These are phyloP conservation scores for Cicer yamashitae DNA, from an alignment of 306 rosid species.

Conservation along the genomic window DNA sequence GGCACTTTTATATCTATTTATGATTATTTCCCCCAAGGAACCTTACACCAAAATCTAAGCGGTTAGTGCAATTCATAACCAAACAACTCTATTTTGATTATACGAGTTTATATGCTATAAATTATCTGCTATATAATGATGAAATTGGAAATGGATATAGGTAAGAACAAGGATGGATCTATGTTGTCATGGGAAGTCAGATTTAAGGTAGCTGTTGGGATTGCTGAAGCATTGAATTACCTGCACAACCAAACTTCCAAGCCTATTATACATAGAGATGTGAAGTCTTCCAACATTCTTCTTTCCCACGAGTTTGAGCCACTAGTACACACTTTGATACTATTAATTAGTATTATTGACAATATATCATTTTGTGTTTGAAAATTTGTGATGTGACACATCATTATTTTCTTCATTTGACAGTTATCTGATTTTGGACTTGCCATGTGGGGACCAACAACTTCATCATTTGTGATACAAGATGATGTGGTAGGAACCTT, in stretches of 20 bases:
- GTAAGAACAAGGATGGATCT: constrained; percentile 50
- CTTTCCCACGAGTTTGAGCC: constrained; percentile 69
- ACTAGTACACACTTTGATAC: constrained; percentile 52
- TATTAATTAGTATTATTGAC: constrained; percentile 13
- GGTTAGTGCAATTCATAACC: constrained; percentile 40
- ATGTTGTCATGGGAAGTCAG: constrained; percentile 75
- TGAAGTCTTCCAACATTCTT: constrained; percentile 93
- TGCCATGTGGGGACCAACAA: constrained; percentile 83
- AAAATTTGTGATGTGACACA: constrained; percentile 23
- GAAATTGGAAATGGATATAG: constrained; percentile 49
- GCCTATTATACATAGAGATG: constrained; percentile 87
- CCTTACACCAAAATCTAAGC: constrained; percentile 70
- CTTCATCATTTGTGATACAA: constrained; percentile 58
- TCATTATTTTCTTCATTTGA: constrained; percentile 33
- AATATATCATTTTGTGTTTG: constrained; percentile 3
- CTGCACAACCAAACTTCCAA: constrained; percentile 68
- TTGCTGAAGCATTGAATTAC: constrained; percentile 74
- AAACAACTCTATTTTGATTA: too few species aligned
- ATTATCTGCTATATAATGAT: background rate
- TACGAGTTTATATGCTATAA: too few species aligned
- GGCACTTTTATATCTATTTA: constrained; percentile 62
- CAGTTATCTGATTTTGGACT: constrained; percentile 95
- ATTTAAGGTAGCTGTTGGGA: constrained; percentile 68
- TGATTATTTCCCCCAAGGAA: constrained; percentile 78
- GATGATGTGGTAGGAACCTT: constrained; percentile 83